Base-by-base conservation (phyloP, 2,329 filamentous ascomycete genomes). In the Periconia sp. region DNA sequence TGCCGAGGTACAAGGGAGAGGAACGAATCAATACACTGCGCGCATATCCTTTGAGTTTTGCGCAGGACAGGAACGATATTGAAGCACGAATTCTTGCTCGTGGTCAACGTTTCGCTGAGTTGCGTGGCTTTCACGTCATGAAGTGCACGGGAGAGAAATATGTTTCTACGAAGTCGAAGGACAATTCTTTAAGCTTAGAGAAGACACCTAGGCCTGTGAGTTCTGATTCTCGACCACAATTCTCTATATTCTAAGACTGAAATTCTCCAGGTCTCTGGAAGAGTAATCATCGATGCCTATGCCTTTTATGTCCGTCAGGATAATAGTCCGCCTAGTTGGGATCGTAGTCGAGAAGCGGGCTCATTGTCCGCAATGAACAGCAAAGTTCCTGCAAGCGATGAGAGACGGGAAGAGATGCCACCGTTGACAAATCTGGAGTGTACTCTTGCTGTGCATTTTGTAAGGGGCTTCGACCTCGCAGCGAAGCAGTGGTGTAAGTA, bases 401-500 rank as follows among this genome's bases (percentile, higher is more conserved):
- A 15, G 9, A 31, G 12, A n/a, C 18, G 32, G 3, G 36, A 39
- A 18, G 25, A 39, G 36, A 31, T 39, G 19, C 30, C 23, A 28
- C 36, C 26, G n/a, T 28, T 39, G n/a, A 31, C 36, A 21, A 28
- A 39, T 31, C 26, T 30, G n/a, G 36, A 39, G 24, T 39, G 36
- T 18, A 30, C 32, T 19, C 36, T 31, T 10, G 19, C 36, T n/a
- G 26, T 31, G 13, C 36, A 18, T 12, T 28, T 26, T 19, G 26
- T 39, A 21, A 30, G 4, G 16, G 36, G 36, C 10, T 39, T 39
- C 8, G 36, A 39, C 13, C n/a, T 39, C 18, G 26, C 30, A 15
- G 36, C n/a, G 15, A 39, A 39, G 13, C 26, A 39, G 18, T 39
- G 36, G 26, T 39, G 36, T 38, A 38, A 38, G 36, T 23, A 15